Conservation (phyloP, 768 basidiomycete genomes). For the Suillus sp. region DNA sequence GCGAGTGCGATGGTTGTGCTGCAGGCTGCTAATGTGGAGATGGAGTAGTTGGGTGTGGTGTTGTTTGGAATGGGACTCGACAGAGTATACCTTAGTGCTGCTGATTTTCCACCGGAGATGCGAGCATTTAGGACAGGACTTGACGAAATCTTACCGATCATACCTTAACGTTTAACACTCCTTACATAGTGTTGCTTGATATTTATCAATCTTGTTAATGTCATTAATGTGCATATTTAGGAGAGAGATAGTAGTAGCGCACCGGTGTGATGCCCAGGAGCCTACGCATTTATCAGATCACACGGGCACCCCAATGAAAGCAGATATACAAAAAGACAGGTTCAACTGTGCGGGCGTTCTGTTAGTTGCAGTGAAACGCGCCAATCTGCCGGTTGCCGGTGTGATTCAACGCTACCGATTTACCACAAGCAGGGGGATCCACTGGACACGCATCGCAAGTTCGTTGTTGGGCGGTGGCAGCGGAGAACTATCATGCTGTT, state of each 20-base stretch:
- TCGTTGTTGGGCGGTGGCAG: not conserved
- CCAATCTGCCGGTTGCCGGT: no score
- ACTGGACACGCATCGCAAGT: not conserved
- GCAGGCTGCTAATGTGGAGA: slow-evolving; percentile 51
- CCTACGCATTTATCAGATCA: not conserved
- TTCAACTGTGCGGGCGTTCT: not conserved
- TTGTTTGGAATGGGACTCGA: not conserved
- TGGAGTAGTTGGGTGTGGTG: slow-evolving; percentile 5
- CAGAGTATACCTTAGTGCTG: not conserved
- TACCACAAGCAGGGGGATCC: not conserved
- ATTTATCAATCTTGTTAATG: not conserved
- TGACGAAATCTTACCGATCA: not conserved
- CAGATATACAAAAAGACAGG: not conserved
- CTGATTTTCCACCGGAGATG: not conserved
- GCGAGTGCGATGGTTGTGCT: slow-evolving; percentile 63
- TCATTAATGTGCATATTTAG: not conserved
- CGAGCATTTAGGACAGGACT: not conserved
- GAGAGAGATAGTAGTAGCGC: not conserved
- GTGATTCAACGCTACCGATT: not conserved
- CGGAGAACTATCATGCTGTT: not conserved
- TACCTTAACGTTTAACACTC: not conserved
- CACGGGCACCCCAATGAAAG: not conserved
- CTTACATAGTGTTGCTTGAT: not conserved
- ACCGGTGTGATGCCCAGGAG: not conserved
- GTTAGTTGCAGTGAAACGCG: not conserved